Conservation (phyloP, 140 eudicot genomes). For the Stevia rebaudiana region DNA sequence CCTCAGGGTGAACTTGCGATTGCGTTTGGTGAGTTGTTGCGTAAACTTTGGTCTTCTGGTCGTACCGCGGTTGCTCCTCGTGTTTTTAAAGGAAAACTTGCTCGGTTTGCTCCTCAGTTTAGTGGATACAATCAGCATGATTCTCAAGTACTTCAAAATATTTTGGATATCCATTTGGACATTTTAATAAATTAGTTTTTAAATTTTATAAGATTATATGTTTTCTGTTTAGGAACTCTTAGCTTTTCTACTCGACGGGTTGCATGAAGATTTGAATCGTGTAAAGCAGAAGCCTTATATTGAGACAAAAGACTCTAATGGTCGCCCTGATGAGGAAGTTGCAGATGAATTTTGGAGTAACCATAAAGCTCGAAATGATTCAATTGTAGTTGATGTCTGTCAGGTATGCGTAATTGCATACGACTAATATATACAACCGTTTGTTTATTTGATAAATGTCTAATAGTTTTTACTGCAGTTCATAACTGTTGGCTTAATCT, state of each 20-base stretch:
- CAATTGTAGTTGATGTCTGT: slow-evolving; percentile 86
- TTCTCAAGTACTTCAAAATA: slow-evolving; percentile 51
- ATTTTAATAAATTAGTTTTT: not conserved
- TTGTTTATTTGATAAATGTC: not conserved
- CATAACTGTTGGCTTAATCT: slow-evolving; percentile 3
- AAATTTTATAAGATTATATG: not conserved
- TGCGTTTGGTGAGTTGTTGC: slow-evolving; percentile 91
- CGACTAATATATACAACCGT: not conserved
- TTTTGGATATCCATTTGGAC: not conserved
- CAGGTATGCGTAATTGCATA: slow-evolving; percentile 72
- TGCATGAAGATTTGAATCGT: slow-evolving; percentile 98
- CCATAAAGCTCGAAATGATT: slow-evolving; percentile 92
- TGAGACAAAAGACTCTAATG: slow-evolving; percentile 80
- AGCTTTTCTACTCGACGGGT: slow-evolving; percentile 90
- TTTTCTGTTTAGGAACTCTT: slow-evolving; percentile 74
- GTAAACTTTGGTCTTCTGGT: slow-evolving; percentile 93
- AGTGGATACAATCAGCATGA: slow-evolving; percentile 99
- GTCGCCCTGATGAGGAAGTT: slow-evolving; percentile 89
- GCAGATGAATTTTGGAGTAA: slow-evolving; percentile 92
- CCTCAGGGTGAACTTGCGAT: slow-evolving; percentile 96
- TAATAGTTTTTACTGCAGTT: not conserved
- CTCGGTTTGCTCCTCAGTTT: slow-evolving; percentile 98
- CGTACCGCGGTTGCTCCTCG: slow-evolving; percentile 81
- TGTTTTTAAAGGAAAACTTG: slow-evolving; percentile 88
- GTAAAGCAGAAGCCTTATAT: slow-evolving; percentile 93